Evolutionary conservation across 305 asterid species (phyloP), one percentile per base, ranked within the genome.

Genomic region (Striga hermonthica): DNA sequence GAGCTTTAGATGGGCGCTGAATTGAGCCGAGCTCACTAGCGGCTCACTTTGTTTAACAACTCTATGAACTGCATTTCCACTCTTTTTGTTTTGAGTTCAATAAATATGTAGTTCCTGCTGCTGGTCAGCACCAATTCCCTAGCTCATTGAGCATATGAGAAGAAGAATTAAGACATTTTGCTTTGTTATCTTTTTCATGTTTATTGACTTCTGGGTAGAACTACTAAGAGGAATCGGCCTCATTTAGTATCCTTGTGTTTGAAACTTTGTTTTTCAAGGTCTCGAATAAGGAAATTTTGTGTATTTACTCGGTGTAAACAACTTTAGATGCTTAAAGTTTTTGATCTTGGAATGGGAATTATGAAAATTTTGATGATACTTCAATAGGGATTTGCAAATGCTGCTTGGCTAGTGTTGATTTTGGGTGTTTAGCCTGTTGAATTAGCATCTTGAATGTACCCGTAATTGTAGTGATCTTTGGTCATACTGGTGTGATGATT

Each of bases 31-130:
- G n/a, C n/a, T n/a, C n/a, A n/a, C n/a, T n/a, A n/a, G n/a, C n/a
- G n/a, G n/a, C n/a, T n/a, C n/a, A n/a, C n/a, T n/a, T n/a, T n/a
- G n/a, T n/a, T n/a, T n/a, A n/a, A n/a, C n/a, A n/a, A n/a, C n/a
- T n/a, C n/a, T n/a, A n/a, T 22, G 1, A 22, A 22, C 31, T 22
- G 31, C 31, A 22, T 12, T 50, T 58, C 22, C 53, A 57, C 50
- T 60, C 67, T 15, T 43, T 45, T 67, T 36, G 7, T 43, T 36
- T 70, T 39, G 41, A 75, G 53, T 57, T 10, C 9, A 45, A 4
- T 4, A 39, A 39, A 4, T 41, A 1, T 55, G 47, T 49, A 13
- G 13, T 1, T 60, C 15, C 28, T 53, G 61, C 59, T 56, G 56
- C 28, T 53, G 61, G 52, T 56, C 56, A 45, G 28, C 34, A 16